phyloP scores from a whole-genome alignment of 129 eudicot genomes.

The Cynara cardunculus region DNA sequence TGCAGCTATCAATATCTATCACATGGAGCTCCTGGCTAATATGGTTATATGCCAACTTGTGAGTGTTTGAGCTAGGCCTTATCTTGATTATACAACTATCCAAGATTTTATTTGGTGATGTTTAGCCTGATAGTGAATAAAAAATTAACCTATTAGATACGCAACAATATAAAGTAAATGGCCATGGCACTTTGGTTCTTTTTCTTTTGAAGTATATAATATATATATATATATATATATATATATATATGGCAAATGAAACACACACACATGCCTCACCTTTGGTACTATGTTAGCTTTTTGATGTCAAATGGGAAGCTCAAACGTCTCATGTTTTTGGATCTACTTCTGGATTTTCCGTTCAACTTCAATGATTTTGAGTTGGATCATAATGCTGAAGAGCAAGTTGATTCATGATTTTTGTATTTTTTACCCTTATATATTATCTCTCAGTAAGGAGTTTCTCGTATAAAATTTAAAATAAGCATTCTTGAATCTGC shows the following conservation, averaged over 20 bases:
- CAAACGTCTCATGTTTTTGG: background rate
- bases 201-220: too few relatives aligned
- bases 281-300: background rate
- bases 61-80: background rate
- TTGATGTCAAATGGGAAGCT: background rate
- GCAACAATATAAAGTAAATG: background rate
- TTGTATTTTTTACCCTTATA: background rate
- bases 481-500: conserved; percentile 5
- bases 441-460: background rate
- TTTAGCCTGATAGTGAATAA: background rate
- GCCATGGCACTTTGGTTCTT: background rate
- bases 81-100: background rate
- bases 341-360: background rate
- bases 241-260: background rate
- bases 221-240: background rate
- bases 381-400: background rate
- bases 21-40: background rate
- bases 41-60: background rate
- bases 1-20: background rate
- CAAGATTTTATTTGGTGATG: background rate
- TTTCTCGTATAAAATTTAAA: background rate
- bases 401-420: background rate
- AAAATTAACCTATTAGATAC: background rate
- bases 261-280: background rate
- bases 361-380: background rate